Conservation (phyloP, 768 basidiomycete species). For the Mycena indigotica region DNA sequence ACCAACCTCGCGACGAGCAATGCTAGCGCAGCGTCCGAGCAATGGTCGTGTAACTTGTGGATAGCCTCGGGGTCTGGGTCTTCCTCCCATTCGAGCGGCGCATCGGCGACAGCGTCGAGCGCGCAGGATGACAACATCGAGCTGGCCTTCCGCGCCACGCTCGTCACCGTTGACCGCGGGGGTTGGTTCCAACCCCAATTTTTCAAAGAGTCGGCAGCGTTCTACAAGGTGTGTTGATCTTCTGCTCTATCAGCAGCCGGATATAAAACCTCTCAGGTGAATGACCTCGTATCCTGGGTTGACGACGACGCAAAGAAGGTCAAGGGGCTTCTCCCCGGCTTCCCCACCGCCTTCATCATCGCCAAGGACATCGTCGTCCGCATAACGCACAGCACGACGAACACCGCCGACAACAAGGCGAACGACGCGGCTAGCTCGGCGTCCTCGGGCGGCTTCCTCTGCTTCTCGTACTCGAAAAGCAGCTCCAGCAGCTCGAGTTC, state of each 20-base stretch:
- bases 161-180: constrained; percentile 25
- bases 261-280: constrained; percentile 16
- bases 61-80: constrained; percentile 6
- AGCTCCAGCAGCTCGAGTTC: constrained; percentile 3
- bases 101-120: neutral
- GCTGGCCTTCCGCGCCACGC: constrained; percentile 22
- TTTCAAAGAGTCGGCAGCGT: constrained; percentile 22
- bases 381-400: neutral
- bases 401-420: neutral
- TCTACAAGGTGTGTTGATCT: constrained; percentile 11
- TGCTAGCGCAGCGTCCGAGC: neutral
- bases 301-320: no score
- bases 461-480: constrained; percentile 18
- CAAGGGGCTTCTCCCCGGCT: constrained; percentile 6
- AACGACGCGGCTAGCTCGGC: neutral
- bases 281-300: constrained; percentile 10
- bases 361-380: constrained; percentile 14
- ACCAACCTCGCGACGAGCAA: neutral
- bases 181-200: constrained; percentile 30
- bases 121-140: neutral
- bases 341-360: constrained; percentile 12
- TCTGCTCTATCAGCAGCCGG: neutral
- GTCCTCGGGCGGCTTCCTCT: constrained; percentile 17
- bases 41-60: constrained; percentile 12
- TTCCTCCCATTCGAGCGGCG: neutral